These are phyloP conservation scores for Saccharum spontaneum DNA, from an alignment of 176 grass and related monocot species.

Conservation along the genomic window DNA sequence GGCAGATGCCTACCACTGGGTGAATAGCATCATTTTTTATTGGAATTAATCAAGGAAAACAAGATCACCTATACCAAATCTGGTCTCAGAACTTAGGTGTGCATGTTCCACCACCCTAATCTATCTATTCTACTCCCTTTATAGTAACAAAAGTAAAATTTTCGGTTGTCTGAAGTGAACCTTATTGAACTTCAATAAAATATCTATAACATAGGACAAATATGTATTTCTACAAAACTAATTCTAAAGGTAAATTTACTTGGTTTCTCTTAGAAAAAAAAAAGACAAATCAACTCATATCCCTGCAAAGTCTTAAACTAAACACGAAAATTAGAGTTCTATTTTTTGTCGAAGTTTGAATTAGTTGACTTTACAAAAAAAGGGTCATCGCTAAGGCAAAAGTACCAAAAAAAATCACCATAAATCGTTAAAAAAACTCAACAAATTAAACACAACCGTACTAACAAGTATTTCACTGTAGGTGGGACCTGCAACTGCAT, in stretches of 20 bases:
- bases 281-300: background rate
- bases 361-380: background rate
- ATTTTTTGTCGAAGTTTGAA: background rate
- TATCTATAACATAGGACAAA: background rate
- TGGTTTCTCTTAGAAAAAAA: background rate
- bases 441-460: background rate
- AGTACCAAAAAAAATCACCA: background rate
- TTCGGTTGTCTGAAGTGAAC: background rate
- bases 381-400: background rate
- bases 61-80: too few species aligned
- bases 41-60: too few species aligned
- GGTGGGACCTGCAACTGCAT: slow-evolving; percentile 65
- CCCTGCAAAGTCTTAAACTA: background rate
- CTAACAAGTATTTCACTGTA: slow-evolving; percentile 4
- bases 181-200: background rate
- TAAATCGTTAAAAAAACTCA: background rate
- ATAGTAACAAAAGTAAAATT: background rate
- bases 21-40: too few species aligned
- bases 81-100: too few species aligned
- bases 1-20: too few species aligned
- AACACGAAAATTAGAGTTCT: background rate
- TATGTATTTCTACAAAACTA: background rate
- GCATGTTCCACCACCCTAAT: too few species aligned
- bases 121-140: background rate
- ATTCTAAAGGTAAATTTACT: background rate